phyloP scores from a whole-genome alignment of 345 rosid species.

The Salix purpurea region DNA sequence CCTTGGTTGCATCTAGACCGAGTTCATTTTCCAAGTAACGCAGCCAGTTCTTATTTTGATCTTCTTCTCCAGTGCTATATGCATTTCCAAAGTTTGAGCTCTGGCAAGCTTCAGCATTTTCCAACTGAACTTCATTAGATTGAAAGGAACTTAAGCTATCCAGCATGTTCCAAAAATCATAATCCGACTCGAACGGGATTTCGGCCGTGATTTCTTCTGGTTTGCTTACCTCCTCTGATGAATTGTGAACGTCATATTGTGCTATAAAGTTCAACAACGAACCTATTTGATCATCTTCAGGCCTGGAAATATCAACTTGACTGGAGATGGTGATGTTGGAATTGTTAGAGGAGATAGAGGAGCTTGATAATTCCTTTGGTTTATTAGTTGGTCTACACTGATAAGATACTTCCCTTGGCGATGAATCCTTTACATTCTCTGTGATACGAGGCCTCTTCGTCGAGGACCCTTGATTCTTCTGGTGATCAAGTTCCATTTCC shows the following conservation, averaged over 20 bases:
- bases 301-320: slow-evolving; percentile 15
- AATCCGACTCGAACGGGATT: slow-evolving; percentile 54
- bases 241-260: not conserved
- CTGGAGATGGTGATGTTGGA: slow-evolving; percentile 24
- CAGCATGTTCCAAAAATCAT: slow-evolving; percentile 68
- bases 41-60: slow-evolving; percentile 46
- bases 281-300: slow-evolving; percentile 9
- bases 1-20: slow-evolving; percentile 39
- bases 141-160: slow-evolving; percentile 40
- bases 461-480: slow-evolving; percentile 12
- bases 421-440: not conserved
- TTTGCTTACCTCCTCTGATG: slow-evolving; percentile 57
- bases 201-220: slow-evolving; percentile 30
- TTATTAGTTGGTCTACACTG: slow-evolving; percentile 10
- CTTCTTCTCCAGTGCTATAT: slow-evolving; percentile 18
- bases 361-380: slow-evolving; percentile 29
- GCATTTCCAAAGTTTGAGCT: slow-evolving; percentile 20
- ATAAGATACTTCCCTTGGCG: not conserved
- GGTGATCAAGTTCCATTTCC: slow-evolving; percentile 3
- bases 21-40: slow-evolving; percentile 62
- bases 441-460: slow-evolving; percentile 17
- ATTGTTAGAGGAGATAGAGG: slow-evolving; percentile 35
- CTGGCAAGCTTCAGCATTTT: slow-evolving; percentile 15
- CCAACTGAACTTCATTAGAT: slow-evolving; percentile 11
- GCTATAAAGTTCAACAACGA: slow-evolving; percentile 7